Percentiles rank a stretch among this genome's conserved stretches.
Conservation (phyloP, 306 rosid genomes). For the Morella rubra region DNA sequence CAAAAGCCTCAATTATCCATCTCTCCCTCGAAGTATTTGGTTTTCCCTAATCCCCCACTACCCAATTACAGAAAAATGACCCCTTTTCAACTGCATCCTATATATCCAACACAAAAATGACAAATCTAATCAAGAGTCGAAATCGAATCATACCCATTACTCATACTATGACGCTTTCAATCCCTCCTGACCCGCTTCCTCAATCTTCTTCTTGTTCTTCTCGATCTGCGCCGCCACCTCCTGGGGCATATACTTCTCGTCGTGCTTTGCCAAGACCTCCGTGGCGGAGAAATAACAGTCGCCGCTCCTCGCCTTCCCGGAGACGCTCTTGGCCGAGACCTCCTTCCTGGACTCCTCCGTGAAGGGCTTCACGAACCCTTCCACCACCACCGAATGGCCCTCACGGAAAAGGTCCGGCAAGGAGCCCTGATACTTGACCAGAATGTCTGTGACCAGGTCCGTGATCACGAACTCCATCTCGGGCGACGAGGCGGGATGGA, state of each 20-base stretch:
- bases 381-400: slow-evolving; percentile 89
- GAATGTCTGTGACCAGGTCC: slow-evolving; percentile 79
- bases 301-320: slow-evolving; percentile 66
- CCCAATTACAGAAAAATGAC: background rate
- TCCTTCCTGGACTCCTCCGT: slow-evolving; percentile 60
- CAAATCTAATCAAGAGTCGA: background rate
- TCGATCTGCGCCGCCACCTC: slow-evolving; percentile 85
- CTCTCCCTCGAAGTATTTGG: no score
- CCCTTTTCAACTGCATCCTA: slow-evolving; percentile 19
- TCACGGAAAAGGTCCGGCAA: slow-evolving; percentile 89
- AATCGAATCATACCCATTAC: slow-evolving; percentile 33
- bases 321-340: slow-evolving; percentile 49
- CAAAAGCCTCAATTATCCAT: slow-evolving; percentile 10
- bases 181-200: slow-evolving; percentile 28
- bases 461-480: slow-evolving; percentile 86
- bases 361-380: slow-evolving; percentile 83
- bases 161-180: slow-evolving; percentile 32
- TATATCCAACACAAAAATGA: slow-evolving; percentile 8
- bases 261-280: slow-evolving; percentile 92
- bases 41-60: background rate
- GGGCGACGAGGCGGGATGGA: slow-evolving; percentile 65
- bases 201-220: slow-evolving; percentile 80
- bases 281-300: slow-evolving; percentile 72
- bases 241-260: slow-evolving; percentile 88
- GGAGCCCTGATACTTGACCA: slow-evolving; percentile 71